Conservation (phyloP, 176 grass and related monocot species). For the Musa troglodytarum region DNA sequence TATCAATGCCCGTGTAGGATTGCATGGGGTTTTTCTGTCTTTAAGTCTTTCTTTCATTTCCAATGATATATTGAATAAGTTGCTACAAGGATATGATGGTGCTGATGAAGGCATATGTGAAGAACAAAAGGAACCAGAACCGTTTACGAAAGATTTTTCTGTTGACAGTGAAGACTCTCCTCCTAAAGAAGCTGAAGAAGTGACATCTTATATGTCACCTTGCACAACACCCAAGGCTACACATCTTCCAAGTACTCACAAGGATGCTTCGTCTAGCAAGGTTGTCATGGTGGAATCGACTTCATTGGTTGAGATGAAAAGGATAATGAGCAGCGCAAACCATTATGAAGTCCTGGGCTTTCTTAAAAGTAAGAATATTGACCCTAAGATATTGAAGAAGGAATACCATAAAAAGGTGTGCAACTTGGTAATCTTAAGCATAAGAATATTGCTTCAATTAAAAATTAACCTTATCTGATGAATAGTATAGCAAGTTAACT, state of each 20-base stretch:
- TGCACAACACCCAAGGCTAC: constrained; percentile 44
- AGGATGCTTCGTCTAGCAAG: constrained; percentile 70
- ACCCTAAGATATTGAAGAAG: constrained; percentile 51
- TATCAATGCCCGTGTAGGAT: constrained; percentile 64
- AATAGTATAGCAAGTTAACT: constrained; percentile 1
- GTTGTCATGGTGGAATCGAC: constrained; percentile 49
- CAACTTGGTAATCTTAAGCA: not conserved
- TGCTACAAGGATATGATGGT: constrained; percentile 59
- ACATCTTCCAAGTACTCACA: constrained; percentile 58
- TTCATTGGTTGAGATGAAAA: constrained; percentile 86
- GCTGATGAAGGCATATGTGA: constrained; percentile 39
- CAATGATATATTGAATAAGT: constrained; percentile 85
- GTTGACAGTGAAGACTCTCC: constrained; percentile 51
- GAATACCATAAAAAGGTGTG: constrained; percentile 75
- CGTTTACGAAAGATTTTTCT: constrained; percentile 59
- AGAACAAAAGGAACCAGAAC: constrained; percentile 55
- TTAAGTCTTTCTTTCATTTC: constrained; percentile 89
- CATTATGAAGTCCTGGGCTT: constrained; percentile 93
- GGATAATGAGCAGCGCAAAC: constrained; percentile 66
- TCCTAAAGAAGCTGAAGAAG: constrained; percentile 56
- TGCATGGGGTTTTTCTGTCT: constrained; percentile 67
- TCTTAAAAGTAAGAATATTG: constrained; percentile 38
- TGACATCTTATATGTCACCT: constrained; percentile 47
- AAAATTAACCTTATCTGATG: not conserved
- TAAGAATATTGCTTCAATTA: not conserved